Percentiles rank a stretch among this genome's conserved stretches.
Conservation (phyloP, 495 filamentous ascomycete species). For the Penicillium bialowiezense region DNA sequence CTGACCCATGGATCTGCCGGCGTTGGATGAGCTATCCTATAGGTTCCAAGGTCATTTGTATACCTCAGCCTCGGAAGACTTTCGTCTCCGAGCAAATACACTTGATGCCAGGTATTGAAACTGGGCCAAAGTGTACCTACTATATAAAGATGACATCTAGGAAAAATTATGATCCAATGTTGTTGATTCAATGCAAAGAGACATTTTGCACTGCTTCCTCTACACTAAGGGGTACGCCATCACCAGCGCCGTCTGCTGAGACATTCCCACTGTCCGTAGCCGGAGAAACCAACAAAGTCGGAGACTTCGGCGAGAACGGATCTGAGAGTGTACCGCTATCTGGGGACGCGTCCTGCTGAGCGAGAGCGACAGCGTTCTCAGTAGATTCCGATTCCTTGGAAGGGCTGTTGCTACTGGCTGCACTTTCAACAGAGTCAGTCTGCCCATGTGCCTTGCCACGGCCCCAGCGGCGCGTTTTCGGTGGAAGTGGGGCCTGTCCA, state of each 20-base stretch:
- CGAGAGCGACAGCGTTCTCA: slow-evolving; percentile 1
- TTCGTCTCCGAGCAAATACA: too few relatives aligned
- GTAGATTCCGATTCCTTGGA: slow-evolving; percentile 12
- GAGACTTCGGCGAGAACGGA: slow-evolving; percentile 26
- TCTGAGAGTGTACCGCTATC: slow-evolving; percentile 5
- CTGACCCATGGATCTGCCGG: too few relatives aligned
- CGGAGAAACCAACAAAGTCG: slow-evolving; percentile 18
- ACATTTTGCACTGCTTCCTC: slow-evolving; percentile 43
- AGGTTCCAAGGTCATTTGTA: too few relatives aligned
- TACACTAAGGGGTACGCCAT: slow-evolving; percentile 24
- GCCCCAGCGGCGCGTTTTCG: slow-evolving; percentile 38
- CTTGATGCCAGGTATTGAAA: too few relatives aligned
- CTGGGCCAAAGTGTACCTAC: too few relatives aligned
- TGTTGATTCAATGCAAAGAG: slow-evolving; percentile 22
- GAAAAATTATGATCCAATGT: too few relatives aligned
- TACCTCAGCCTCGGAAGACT: too few relatives aligned
- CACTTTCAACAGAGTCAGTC: slow-evolving; percentile 25
- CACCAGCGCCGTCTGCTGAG: neutral
- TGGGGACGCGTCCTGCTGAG: neutral
- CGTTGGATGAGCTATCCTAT: too few relatives aligned
- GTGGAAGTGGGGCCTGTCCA: slow-evolving; percentile 35
- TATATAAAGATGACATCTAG: neutral
- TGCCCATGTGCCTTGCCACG: slow-evolving; percentile 26
- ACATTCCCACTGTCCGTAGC: neutral
- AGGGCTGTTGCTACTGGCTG: slow-evolving; percentile 15